Base-by-base conservation (phyloP, 305 asterid species). In the Ajuga reptans region DNA sequence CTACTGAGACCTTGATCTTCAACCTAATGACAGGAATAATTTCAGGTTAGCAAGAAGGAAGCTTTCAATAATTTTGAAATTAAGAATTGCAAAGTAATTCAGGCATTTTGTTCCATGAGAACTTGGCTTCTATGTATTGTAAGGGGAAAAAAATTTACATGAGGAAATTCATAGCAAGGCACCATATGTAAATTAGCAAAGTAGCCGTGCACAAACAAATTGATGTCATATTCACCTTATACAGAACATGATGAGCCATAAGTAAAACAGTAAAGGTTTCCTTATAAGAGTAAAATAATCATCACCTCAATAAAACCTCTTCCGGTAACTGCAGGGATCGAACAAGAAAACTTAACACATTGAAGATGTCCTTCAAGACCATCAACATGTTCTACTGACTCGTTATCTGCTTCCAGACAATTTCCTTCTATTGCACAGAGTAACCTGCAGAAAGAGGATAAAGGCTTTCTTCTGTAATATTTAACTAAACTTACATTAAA, bases 261-360 rank as follows among this genome's bases (percentile, higher is more conserved):
- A 47, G 50, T 36, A 54, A 64, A 51, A 45, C 45, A 56, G 43
- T 12, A 60, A 17, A 70, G 6, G 54, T 47, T 45, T 53, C 42
- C 56, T 57, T 42, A 27, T 58, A 62, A 15, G 16, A 52, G 37
- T 62, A 27, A 46, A 73, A 55, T 14, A 51, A 47, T 49, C 43
- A 58, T 59, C 72, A 89, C 96, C 96, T 89, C 96, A 33, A 87
- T 76, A 75, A 89, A 89, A 75, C 96, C 96, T 84, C 96, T 82
- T 74, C 96, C 96, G 47, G 72, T 72, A 11, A 81, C 80, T 41
- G 79, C 85, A 34, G 96, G 94, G 53, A 85, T 65, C 58, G 83
- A 75, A 61, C 88, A 87, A 14, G 90, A 78, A 47, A 85, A 78
- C 64, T 72, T 78, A 21, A 86, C 74, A 72, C 70, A 78, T 53